Base-by-base conservation (phyloP, 768 basidiomycete genomes). In the Tricholoma matsutake region DNA sequence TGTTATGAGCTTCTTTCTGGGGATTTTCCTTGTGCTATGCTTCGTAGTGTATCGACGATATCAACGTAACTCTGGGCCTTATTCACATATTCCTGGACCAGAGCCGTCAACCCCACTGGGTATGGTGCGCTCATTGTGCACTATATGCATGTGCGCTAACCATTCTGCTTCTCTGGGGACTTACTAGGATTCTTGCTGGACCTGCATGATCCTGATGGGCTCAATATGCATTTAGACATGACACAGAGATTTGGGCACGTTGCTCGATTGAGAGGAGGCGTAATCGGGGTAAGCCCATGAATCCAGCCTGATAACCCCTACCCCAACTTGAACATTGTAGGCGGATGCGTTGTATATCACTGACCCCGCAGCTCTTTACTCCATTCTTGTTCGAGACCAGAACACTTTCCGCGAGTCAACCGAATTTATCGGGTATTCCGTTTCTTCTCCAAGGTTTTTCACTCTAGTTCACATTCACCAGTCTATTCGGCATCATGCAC, bases 401-500 rank as follows among this genome's bases (percentile, higher is more conserved):
- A 59, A 66, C 43, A 56, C 55, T 39, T 71, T 71, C 57, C 65
- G 61, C 6, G 65, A 71, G 39, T 71, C 70, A 4, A 67, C 60
- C 2, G 70, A 71, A 58, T 69, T 71, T 39, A 63, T 65, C 1
- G 68, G 70, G 70, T 69, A 60, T 22, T 37, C 34, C 20, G 31
- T 16, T 11, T 28, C 34, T 6, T 10, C 2, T 5, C 14, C 13
- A 7, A 16, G 59, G 10, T n/a, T 34, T 13, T 25, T 10, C n/a
- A 20, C 4, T 22, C 10, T 31, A 10, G 11, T 13, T 49, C 22
- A 43, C 34, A 28, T 22, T n/a, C 47, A 28, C 5, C 39, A 70
- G 70, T 22, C 59, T 71, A 4, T 71, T 71, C 54, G 70, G 70
- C 5, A 56, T 71, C 52, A 64, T 69, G 14, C 66, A 69, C 35